Evolutionary conservation across 2,329 filamentous ascomycete genomes (phyloP), one percentile per base, ranked within the genome.

Genomic region (Phialocephala subalpina): DNA sequence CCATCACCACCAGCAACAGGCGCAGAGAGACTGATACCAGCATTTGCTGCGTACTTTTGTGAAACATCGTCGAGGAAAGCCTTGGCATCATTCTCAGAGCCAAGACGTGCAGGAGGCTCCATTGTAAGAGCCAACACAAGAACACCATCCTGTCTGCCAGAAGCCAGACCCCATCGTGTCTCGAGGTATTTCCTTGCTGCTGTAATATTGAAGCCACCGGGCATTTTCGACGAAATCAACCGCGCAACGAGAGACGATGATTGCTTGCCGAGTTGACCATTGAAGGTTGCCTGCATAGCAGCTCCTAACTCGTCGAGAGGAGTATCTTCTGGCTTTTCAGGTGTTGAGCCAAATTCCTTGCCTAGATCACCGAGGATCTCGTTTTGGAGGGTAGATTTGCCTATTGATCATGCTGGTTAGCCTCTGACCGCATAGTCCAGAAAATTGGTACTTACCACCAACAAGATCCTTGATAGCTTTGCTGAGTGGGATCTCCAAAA

Each of bases 381-480:
- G 79, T 99, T 99, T 78, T 99, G 96, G 27, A 99, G 89, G 8
- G 96, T 99, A 2, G 96, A 98, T 85, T 99, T 99, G 77, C 94
- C 94, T 97, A 74, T 58, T 38, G 42, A 59, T 20, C 72, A 25
- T 8, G n/a, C 25, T 72, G 67, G 70, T 70, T 60, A 60, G 61
- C 58, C 8, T 62, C 29, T 64, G 40, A 33, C 6, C 36, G 49
- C 18, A 20, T n/a, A 16, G 16, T 25, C 18, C 5, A 11, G 35
- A 53, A 58, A 3, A n/a, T 29, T 20, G 6, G 7, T 25, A 67
- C 92, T 82, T 83, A 97, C 95, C 95, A 84, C 95, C 94, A 73
- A 99, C 96, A 74, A 99, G 85, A 80, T 99, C 96, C 80, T 99
- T 99, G 83, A 99, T 97, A 60, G 96, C 96, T 82, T 98, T 99